Conservation (phyloP, 1,284 basidiomycete genomes). For the Polyporus tsugae region DNA sequence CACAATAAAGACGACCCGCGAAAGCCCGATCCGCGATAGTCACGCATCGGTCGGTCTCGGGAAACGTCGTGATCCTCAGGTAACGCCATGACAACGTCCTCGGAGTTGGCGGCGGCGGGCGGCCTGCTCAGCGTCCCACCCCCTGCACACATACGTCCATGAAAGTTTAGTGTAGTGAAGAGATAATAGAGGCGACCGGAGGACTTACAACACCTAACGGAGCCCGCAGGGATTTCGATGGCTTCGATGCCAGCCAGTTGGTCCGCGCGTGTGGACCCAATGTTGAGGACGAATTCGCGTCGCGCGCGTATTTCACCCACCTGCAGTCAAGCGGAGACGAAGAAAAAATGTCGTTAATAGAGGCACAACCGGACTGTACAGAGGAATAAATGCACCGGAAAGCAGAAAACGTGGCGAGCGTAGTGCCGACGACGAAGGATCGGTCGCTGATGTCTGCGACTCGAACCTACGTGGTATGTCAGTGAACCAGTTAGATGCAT, state of each 20-base stretch:
- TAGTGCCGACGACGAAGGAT: constrained; percentile 87
- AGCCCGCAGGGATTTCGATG: constrained; percentile 76
- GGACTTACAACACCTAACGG: constrained; percentile 65
- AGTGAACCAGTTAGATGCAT: too few relatives aligned
- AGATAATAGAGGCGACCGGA: background rate
- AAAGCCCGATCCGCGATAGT: background rate
- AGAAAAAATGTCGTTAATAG: too few relatives aligned
- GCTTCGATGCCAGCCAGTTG: constrained; percentile 76
- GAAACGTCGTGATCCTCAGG: constrained; percentile 46
- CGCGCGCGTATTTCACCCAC: constrained; percentile 73
- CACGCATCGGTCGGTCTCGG: constrained; percentile 25
- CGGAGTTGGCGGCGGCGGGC: constrained; percentile 49
- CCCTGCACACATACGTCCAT: constrained; percentile 42
- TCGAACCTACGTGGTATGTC: constrained; percentile 63
- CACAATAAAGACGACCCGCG: background rate
- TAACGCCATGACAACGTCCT: constrained; percentile 62
- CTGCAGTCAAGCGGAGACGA: background rate
- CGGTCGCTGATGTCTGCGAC: constrained; percentile 69
- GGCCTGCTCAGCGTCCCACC: constrained; percentile 50
- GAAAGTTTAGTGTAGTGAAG: background rate
- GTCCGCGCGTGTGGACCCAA: constrained; percentile 89
- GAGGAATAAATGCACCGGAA: constrained; percentile 62
- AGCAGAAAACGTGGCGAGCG: constrained; percentile 91
- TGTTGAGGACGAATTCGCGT: constrained; percentile 82
- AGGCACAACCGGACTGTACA: too few relatives aligned